Evolutionary conservation across 2,329 filamentous ascomycete genomes (phyloP), one percentile per base, ranked within the genome.

Genomic region (Xylogone sp.): DNA sequence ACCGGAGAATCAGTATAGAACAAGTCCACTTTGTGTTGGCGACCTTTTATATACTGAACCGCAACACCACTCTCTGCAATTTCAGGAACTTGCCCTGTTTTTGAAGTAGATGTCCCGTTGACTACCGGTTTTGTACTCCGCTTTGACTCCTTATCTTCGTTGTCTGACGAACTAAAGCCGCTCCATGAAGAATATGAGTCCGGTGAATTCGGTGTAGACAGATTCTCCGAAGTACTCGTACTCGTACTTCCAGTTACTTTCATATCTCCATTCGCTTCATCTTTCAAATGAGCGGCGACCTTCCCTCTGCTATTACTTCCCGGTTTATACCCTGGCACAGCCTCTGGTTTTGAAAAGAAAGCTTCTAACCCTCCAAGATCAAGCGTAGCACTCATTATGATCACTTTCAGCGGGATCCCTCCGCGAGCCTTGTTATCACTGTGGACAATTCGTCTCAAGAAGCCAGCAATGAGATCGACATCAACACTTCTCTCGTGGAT

Each of bases 331-430:
- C 48, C 52, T 19, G 61, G 54, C 29, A 48, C 20, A 16, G 53
- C 48, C 16, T 34, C 52, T 20, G 58, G 60, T 29, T 55, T 61
- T 45, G 71, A 70, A 57, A 97, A 97, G 67, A 96, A 97, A 0
- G 75, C 73, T 43, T 82, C 77, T 27, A 97, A 83, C 51, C 80
- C 83, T 54, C 93, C 86, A 52, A 96, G 84, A 67, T 97, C 90
- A 34, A 91, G 90, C 6, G 94, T 99, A 46, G 94, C 94, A 77
- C 92, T 97, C 94, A 99, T 99, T 65, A 97, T 82, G 29, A 96
- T 82, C 3, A 97, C 84, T 68, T 96, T 97, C 51, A 99, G 73
- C 1, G 88, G 85, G 24, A 87, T 73, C 4, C 87, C 88, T 7
- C 86, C 84, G 3, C 87, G 82, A 6, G 84, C 84, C 43, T 80